phyloP scores from a whole-genome alignment of 2,329 filamentous ascomycete genomes.

The Calonectria pseudoturangicola region DNA sequence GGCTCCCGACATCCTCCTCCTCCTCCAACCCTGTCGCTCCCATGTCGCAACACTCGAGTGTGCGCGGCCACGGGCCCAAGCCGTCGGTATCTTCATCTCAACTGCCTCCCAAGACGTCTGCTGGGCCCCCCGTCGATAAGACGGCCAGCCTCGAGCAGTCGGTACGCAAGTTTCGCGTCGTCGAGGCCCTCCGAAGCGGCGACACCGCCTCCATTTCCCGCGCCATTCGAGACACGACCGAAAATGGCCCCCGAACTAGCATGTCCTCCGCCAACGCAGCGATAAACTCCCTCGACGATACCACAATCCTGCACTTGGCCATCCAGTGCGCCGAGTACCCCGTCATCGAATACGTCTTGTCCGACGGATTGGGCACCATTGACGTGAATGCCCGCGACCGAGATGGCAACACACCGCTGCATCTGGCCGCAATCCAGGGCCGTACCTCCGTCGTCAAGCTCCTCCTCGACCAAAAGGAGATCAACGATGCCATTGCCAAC shows the following conservation, averaged over 20 bases:
- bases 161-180: constrained; percentile 93
- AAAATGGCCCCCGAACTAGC: constrained; percentile 72
- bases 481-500: constrained; percentile 93
- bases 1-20: constrained; percentile 59
- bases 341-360: constrained; percentile 96
- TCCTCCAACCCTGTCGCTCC: constrained; percentile 58
- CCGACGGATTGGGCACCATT: constrained; percentile 78
- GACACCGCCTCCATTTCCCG: constrained; percentile 93
- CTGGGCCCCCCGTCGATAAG: constrained; percentile 63
- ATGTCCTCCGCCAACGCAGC: constrained; percentile 71
- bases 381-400: constrained; percentile 94
- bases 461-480: constrained; percentile 85
- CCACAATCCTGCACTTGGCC: constrained; percentile 92
- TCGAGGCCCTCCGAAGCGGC: constrained; percentile 92
- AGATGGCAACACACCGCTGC: constrained; percentile 95
- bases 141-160: constrained; percentile 88
- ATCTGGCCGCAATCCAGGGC: constrained; percentile 89
- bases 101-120: constrained; percentile 53
- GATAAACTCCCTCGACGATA: constrained; percentile 80
- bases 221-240: constrained; percentile 82
- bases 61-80: constrained; percentile 67
- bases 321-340: constrained; percentile 96
- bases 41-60: constrained; percentile 60
- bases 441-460: constrained; percentile 87
- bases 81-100: constrained; percentile 67